These are phyloP conservation scores for Daldinia eschscholtzii DNA, from an alignment of 2,329 filamentous ascomycete species.

Conservation along the genomic window DNA sequence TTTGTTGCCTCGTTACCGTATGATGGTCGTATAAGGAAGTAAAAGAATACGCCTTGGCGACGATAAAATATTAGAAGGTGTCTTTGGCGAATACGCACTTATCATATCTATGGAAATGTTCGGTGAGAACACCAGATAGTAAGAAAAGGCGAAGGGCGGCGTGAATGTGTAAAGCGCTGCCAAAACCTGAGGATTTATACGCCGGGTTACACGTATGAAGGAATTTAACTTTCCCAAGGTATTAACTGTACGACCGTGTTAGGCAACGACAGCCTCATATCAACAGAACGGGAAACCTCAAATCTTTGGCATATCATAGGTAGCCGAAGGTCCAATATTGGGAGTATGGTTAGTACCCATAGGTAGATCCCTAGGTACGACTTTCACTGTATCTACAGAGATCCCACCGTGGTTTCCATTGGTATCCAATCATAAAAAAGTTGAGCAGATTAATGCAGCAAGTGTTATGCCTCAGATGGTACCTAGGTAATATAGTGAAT, in stretches of 20 bases:
- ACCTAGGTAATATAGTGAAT: neutral
- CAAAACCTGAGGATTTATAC: neutral
- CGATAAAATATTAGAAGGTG: neutral
- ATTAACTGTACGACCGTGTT: neutral
- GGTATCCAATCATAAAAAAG: neutral
- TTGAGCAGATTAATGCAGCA: neutral
- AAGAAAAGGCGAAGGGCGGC: neutral
- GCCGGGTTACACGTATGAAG: neutral
- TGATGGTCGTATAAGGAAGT: neutral
- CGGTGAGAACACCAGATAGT: neutral
- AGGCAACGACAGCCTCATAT: constrained; percentile 1
- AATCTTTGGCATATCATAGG: neutral
- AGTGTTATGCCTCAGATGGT: neutral
- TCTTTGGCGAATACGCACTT: neutral
- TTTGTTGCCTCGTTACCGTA: neutral
- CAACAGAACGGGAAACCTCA: neutral
- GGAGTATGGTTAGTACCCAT: neutral
- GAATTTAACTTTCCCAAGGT: neutral
- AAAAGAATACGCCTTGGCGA: neutral
- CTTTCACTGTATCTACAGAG: too few relatives aligned
- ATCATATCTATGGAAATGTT: neutral
- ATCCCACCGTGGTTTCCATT: too few relatives aligned
- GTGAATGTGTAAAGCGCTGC: neutral
- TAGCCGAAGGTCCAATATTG: neutral
- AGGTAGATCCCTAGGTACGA: neutral